phyloP scores from a whole-genome alignment of 192 early-diverging fungal genomes.

The Coemansia sp. region DNA sequence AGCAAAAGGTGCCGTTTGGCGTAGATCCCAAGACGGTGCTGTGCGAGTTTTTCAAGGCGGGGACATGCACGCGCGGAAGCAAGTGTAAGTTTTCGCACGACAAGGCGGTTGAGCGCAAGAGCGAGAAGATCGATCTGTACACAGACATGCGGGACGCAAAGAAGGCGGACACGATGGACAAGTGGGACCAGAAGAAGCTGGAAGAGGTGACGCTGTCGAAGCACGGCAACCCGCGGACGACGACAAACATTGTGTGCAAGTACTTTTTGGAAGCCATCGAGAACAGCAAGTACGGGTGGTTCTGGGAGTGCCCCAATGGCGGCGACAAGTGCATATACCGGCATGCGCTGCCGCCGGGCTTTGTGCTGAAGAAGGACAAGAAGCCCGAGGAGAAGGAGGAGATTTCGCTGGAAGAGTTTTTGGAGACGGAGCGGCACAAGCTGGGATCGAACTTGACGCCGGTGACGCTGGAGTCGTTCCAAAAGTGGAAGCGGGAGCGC shows the following conservation, averaged over 20 bases:
- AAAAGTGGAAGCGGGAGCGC: conserved; percentile 89
- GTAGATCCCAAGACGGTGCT: conserved; percentile 94
- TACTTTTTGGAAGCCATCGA: conserved; percentile 97
- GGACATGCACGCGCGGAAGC: conserved; percentile 83
- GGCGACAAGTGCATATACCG: conserved; percentile 91
- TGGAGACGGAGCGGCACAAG: conserved; percentile 97
- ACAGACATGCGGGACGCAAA: conserved; percentile 73
- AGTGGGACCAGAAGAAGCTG: conserved; percentile 90
- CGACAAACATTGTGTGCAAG: conserved; percentile 99
- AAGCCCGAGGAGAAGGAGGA: conserved; percentile 74
- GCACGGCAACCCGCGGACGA: conserved; percentile 77
- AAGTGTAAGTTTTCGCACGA: conserved; percentile 99
- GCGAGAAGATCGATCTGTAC: conserved; percentile 90
- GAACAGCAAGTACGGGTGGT: conserved; percentile 95
- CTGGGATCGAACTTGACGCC: conserved; percentile 89
- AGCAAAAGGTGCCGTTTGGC: conserved; percentile 97
- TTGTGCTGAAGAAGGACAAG: conserved; percentile 91
- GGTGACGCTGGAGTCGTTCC: conserved; percentile 91
- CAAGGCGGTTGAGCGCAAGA: conserved; percentile 82
- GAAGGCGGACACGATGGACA: conserved; percentile 87
- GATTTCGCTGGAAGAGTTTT: conserved; percentile 95
- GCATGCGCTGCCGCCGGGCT: conserved; percentile 96
- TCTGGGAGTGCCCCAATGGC: conserved; percentile 99
- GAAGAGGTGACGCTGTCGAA: conserved; percentile 85
- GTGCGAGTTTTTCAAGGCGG: conserved; percentile 90